Conservation (phyloP, 306 rosid species). For the Vigna nakashimae region DNA sequence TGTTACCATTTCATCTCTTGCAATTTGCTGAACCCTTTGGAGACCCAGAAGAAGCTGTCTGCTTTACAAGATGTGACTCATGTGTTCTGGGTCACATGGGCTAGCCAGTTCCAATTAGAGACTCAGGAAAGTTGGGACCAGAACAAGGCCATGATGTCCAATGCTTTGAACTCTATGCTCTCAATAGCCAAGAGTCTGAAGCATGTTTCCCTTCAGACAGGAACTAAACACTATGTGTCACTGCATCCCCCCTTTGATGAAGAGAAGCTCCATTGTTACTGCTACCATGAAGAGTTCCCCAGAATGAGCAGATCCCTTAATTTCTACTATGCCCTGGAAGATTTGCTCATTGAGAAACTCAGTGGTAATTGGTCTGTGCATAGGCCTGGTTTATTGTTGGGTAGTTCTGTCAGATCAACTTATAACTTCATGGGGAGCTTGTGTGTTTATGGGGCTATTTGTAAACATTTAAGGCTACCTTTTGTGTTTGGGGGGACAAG, state of each 20-base stretch:
- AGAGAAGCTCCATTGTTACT: conserved; percentile 40
- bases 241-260: conserved; percentile 53
- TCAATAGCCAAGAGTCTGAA: conserved; percentile 57
- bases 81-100: conserved; percentile 96
- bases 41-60: conserved; percentile 60
- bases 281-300: conserved; percentile 68
- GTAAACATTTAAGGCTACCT: conserved; percentile 68
- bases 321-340: conserved; percentile 82
- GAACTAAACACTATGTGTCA: conserved; percentile 86
- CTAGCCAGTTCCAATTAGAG: conserved; percentile 75
- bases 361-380: conserved; percentile 76
- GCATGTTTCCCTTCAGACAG: conserved; percentile 92
- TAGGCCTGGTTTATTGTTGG: conserved; percentile 81
- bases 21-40: conserved; percentile 69
- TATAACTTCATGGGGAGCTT: conserved; percentile 83
- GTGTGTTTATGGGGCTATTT: conserved; percentile 83
- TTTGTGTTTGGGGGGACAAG: conserved; percentile 83
- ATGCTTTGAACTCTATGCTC: conserved; percentile 64
- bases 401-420: conserved; percentile 69
- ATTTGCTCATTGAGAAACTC: conserved; percentile 77
- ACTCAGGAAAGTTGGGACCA: conserved; percentile 59
- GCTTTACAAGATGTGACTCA: conserved; percentile 72
- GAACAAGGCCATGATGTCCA: conserved; percentile 80
- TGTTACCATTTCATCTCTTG: conserved; percentile 82
- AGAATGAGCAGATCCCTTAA: conserved; percentile 53